Base-by-base conservation (phyloP, 805 yeast genomes). In the Ogataea kodamae region DNA sequence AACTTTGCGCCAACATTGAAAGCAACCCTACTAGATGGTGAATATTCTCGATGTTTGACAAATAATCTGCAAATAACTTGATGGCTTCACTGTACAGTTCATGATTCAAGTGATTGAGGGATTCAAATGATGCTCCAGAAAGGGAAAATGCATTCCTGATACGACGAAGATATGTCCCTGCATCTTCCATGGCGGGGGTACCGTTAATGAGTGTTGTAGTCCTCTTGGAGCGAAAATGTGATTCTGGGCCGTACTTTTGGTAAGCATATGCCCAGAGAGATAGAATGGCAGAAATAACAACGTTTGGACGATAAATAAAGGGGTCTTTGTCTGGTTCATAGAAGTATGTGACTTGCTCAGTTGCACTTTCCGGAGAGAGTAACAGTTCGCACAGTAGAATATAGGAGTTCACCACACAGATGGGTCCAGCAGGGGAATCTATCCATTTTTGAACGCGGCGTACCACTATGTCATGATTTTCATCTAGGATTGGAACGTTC, bases 371-470 rank as follows among this genome's bases (percentile, higher is more conserved):
- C 1, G 48, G 38, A 1, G 67, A 59, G 22, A 78, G 48, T 38
- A 74, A 63, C 70, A 74, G 68, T 46, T 78, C 82, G 54, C 68
- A 69, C 17, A 80, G 43, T 37, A 76, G 67, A 39, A 74, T 59
- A 39, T 74, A 72, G 0, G 80, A 78, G 50, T 78, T 76, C 18
- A 78, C 59, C 3, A 68, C 72, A 17, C 75, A 62, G 5, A 72
- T 53, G 32, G 67, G 61, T 5, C 80, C 82, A 25, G 59, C 58
- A 2, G 49, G 24, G 8, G 66, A 56, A 3, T 45, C 46, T 3
- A 76, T 62, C 77, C 82, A 74, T 35, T 62, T 67, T 19, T 57
- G 55, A 14, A 81, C 62, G 44, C 76, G 64, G 8, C 55, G 54
- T 5, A 62, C 64, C 4, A 72, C 76, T 3, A 62, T 50, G 11